Percentiles rank a stretch among this genome's conserved stretches.
Conservation (phyloP, 257 asterid species). For the Coffea eugenioides region DNA sequence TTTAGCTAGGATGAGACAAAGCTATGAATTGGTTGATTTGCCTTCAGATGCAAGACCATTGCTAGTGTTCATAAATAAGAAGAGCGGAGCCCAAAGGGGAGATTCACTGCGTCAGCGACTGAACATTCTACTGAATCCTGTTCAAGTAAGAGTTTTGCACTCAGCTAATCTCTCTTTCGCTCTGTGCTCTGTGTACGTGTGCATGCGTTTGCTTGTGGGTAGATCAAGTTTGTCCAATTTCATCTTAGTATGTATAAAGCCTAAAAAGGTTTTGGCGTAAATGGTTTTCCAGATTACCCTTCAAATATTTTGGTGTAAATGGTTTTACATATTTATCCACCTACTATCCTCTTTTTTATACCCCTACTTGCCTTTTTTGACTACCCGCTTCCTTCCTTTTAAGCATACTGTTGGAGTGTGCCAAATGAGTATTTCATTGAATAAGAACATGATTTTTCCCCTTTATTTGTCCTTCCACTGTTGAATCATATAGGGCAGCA, state of each 20-base stretch:
- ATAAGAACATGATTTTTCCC: neutral
- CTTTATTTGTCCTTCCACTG: neutral
- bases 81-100: slow-evolving; percentile 99
- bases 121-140: slow-evolving; percentile 85
- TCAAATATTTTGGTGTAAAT: too few species aligned
- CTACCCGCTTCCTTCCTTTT: too few species aligned
- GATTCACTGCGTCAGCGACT: slow-evolving; percentile 75
- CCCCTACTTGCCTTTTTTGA: too few species aligned
- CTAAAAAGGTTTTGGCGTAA: too few species aligned
- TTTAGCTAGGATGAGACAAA: slow-evolving; percentile 50
- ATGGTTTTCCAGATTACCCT: too few species aligned
- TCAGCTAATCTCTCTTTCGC: slow-evolving; percentile 12
- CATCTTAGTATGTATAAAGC: neutral
- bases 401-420: too few species aligned
- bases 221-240: neutral
- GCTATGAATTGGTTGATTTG: slow-evolving; percentile 81
- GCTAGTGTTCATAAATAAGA: slow-evolving; percentile 81
- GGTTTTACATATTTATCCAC: too few species aligned
- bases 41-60: slow-evolving; percentile 93
- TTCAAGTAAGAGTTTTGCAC: slow-evolving; percentile 63
- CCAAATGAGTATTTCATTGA: too few species aligned
- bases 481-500: neutral
- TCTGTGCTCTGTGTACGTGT: neutral
- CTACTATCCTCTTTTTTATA: too few species aligned
- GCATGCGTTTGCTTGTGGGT: neutral